These are phyloP conservation scores for Vitis riparia DNA, from an alignment of 164 flowering plant genomes.

Conservation along the genomic window DNA sequence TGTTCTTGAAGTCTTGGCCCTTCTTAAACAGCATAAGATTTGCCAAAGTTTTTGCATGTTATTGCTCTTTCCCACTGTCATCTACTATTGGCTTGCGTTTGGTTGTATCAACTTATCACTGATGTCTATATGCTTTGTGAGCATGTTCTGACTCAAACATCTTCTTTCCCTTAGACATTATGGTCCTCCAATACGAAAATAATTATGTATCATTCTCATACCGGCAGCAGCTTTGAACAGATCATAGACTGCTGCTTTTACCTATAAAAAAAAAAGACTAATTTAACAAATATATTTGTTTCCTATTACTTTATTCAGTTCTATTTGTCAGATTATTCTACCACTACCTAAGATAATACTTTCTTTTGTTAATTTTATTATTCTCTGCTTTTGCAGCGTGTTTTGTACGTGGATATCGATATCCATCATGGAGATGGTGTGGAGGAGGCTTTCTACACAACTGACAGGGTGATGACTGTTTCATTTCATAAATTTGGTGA, in stretches of 20 bases:
- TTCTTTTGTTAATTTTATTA: not conserved
- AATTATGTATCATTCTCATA: too few relatives aligned
- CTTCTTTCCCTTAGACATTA: too few relatives aligned
- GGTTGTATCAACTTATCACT: too few relatives aligned
- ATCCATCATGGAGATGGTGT: slow-evolving; percentile 51
- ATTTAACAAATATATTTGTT: too few relatives aligned
- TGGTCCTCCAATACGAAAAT: too few relatives aligned
- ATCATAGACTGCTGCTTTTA: too few relatives aligned
- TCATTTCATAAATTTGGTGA: slow-evolving; percentile 57
- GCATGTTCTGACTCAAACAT: too few relatives aligned
- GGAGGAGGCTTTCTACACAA: slow-evolving; percentile 48
- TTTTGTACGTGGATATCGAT: slow-evolving; percentile 44
- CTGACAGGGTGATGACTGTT: slow-evolving; percentile 49
- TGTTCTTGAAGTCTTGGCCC: not conserved
- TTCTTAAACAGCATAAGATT: not conserved
- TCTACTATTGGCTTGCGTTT: too few relatives aligned
- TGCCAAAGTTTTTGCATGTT: not conserved
- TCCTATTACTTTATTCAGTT: not conserved
- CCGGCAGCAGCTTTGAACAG: too few relatives aligned
- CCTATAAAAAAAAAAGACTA: too few relatives aligned
- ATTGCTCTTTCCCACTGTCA: not conserved
- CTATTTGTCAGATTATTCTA: too few relatives aligned
- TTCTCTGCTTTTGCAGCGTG: slow-evolving; percentile 29
- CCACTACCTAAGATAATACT: not conserved
- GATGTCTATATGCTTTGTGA: too few relatives aligned